Conservation (phyloP, 768 basidiomycete genomes). For the Hygrophorus pudorinus region DNA sequence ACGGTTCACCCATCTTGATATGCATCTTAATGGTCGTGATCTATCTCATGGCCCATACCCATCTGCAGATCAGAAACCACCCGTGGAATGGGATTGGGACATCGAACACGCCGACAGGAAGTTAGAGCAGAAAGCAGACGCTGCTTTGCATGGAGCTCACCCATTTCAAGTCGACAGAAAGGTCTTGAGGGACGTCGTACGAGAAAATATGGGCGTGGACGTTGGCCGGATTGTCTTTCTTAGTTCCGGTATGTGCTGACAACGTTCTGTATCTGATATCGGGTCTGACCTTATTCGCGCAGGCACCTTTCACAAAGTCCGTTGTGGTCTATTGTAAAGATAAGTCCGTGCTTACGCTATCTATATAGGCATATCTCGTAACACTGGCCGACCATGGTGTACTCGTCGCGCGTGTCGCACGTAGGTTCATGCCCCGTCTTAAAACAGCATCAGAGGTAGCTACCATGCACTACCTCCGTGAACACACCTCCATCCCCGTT, state of each 20-base stretch:
- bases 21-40: too few relatives aligned
- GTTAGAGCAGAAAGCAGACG: constrained; percentile 54
- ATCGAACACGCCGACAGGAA: constrained; percentile 61
- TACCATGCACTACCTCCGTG: constrained; percentile 71
- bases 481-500: constrained; percentile 62
- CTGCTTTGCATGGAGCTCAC: constrained; percentile 45
- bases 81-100: constrained; percentile 55
- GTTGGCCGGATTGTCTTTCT: constrained; percentile 67
- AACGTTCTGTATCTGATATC: constrained; percentile 10
- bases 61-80: not conserved
- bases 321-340: not conserved
- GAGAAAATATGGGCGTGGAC: constrained; percentile 54
- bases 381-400: constrained; percentile 51
- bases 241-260: constrained; percentile 49
- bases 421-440: constrained; percentile 76
- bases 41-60: too few relatives aligned
- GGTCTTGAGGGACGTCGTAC: constrained; percentile 67
- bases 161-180: constrained; percentile 72
- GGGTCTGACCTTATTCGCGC: constrained; percentile 7
- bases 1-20: too few relatives aligned
- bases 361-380: constrained; percentile 61
- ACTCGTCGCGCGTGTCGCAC: constrained; percentile 71
- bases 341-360: not conserved
- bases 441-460: constrained; percentile 86
- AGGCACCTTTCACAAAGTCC: constrained; percentile 83